Evolutionary conservation across 2,329 filamentous ascomycete species (phyloP), one percentile per base, ranked within the genome.

Genomic region (Stagonosporopsis vannaccii): DNA sequence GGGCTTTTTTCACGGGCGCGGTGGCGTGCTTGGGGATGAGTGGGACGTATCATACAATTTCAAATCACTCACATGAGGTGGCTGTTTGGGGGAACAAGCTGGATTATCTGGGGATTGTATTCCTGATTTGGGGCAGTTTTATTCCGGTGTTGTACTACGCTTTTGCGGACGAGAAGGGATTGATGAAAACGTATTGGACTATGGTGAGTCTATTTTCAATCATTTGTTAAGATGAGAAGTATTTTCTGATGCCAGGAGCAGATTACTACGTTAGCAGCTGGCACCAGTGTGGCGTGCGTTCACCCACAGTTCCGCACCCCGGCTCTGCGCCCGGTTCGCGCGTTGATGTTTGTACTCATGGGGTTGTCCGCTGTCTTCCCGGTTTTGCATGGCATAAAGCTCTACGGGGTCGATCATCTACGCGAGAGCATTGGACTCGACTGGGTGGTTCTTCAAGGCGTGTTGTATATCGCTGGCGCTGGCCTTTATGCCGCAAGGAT

Each of bases 81-180:
- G 87, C 90, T 2, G 88, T 85, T 59, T 90, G 92, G 81, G 93
- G 93, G 11, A 98, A 98, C 74, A 91, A 96, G 75, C 80, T 98
- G 53, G 95, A 99, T 74, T 98, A 99, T 74, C 86, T 94, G 5
- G 95, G 95, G 6, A 99, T 99, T 66, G 91, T 98, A 26, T 86
- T 88, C 44, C 80, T 99, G 64, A 98, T 98, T 56, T 90, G 94
- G 64, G 95, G 95, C 6, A 94, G 90, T 73, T 97, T 94, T 71
- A 86, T 98, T 41, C 93, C 95, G 2, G 90, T 90, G 45, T 77
- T 99, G 56, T 84, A 83, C 65, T 85, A 85, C 66, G 79, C 77
- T 3, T 85, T 86, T 60, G 76, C 77, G 20, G 92, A 89, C 69
- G 79, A 87, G 60, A 85, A 87, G 3, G 68, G 74, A 7, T 74